phyloP scores from a whole-genome alignment of 768 basidiomycete genomes.

The Panaeolus papilionaceus region DNA sequence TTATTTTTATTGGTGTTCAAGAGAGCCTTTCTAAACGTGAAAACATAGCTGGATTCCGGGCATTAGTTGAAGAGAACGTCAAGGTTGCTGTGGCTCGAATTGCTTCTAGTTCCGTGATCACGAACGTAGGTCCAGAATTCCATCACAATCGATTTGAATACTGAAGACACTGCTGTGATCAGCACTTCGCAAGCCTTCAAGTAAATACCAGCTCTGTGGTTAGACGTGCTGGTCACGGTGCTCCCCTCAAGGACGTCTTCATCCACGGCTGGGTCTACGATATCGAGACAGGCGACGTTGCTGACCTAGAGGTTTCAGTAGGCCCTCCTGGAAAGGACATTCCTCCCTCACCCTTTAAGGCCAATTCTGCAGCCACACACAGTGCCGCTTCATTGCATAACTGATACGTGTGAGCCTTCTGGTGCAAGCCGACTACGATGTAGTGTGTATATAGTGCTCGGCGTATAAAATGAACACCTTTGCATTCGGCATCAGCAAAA shows the following conservation, averaged over 20 bases:
- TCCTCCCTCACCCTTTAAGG: slow-evolving; percentile 34
- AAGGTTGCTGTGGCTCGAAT: slow-evolving; percentile 39
- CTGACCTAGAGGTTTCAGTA: slow-evolving; percentile 50
- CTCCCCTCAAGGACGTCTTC: slow-evolving; percentile 31
- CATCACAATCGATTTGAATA: neutral
- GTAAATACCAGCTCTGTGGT: neutral
- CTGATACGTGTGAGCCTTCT: neutral
- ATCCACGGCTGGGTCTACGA: slow-evolving; percentile 70
- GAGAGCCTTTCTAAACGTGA: neutral
- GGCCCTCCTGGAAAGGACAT: slow-evolving; percentile 42
- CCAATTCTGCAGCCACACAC: neutral
- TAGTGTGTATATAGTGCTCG: too few species aligned
- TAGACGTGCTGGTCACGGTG: neutral
- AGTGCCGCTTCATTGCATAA: neutral
- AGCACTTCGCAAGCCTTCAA: slow-evolving; percentile 27
- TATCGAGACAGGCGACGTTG: slow-evolving; percentile 55
- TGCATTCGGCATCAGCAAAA: too few species aligned
- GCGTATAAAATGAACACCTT: too few species aligned
- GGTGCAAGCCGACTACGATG: too few species aligned
- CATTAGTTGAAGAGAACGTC: slow-evolving; percentile 50
- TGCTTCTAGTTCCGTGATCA: slow-evolving; percentile 34
- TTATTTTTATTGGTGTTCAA: neutral
- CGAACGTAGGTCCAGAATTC: slow-evolving; percentile 28
- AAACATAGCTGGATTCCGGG: slow-evolving; percentile 44
- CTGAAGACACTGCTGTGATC: neutral